Base-by-base conservation (phyloP, 2,329 filamentous ascomycete genomes). In the Colletotrichum gloeosporioides region DNA sequence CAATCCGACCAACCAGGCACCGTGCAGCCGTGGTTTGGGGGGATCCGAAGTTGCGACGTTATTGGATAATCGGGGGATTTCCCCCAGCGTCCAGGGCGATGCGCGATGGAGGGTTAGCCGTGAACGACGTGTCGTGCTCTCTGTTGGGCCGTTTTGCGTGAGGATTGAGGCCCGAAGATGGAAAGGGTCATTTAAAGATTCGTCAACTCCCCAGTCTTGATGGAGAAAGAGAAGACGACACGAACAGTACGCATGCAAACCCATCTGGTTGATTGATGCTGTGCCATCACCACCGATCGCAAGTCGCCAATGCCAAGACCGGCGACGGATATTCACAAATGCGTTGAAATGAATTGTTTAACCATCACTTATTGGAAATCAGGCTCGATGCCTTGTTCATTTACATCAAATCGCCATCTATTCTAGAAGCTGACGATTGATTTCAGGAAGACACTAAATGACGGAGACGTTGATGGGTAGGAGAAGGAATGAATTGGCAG, bases 1-100 rank as follows among this genome's bases (percentile, higher is more conserved):
- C 69, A 73, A 73, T 73, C 55, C 44, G 31, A 68, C 69, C 73
- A 73, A 75, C 63, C 69, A 75, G 44, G 25, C 29, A 68, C 12
- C 44, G 15, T 16, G 31, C n/a, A 27, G 55, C 15, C 27, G 55
- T 27, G 32, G 4, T 18, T 25, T 32, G 62, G 31, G 18, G 3
- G 65, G 18, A 31, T 22, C 15, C 13, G 32, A 44, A 27, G 27
- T 61, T 29, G 53, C 16, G 3, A 61, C 22, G 22, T 22, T 44
- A 39, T 70, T 70, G 68, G 68, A 29, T 31, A 8, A 15, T 53
- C 68, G 57, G 34, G 65, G 65, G 12, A 29, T 36, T 59, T 39
- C 39, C 13, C n/a, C 49, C 39, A 53, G 44, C n/a, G 64, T 29
- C 34, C 64, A 31, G 36, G 64, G 55, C 34, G 31, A 66, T 66